phyloP scores from a whole-genome alignment of 768 basidiomycete species.

The Mycena epipterygia region DNA sequence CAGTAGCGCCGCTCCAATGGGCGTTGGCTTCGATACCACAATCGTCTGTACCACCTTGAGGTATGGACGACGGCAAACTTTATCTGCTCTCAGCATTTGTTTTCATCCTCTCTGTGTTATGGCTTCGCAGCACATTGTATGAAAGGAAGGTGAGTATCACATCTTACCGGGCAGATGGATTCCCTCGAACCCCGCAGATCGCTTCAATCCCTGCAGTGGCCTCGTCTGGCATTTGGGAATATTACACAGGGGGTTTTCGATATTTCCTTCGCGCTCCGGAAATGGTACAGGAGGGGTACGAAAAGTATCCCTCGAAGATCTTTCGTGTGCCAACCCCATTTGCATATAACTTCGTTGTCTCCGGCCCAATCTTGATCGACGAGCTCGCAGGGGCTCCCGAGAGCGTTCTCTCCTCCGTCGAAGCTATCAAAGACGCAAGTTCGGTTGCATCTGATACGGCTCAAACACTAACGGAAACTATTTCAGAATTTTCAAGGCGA shows the following conservation, averaged over 20 bases:
- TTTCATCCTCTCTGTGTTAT: background rate
- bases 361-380: conserved; percentile 2
- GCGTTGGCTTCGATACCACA: too few species aligned
- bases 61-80: background rate
- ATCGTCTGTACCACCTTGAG: background rate
- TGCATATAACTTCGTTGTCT: conserved; percentile 10
- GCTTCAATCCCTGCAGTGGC: background rate
- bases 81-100: background rate
- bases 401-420: background rate
- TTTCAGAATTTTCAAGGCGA: background rate
- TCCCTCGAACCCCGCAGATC: background rate
- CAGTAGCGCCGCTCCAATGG: too few species aligned
- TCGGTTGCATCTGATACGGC: background rate
- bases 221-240: background rate
- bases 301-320: background rate
- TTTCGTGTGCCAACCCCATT: background rate
- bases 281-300: conserved; percentile 3
- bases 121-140: background rate
- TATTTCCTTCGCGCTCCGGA: conserved; percentile 2
- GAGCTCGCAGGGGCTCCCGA: conserved; percentile 6
- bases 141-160: background rate
- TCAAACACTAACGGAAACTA: background rate
- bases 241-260: background rate
- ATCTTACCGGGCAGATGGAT: background rate
- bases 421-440: background rate